These are phyloP conservation scores for Pyrrhoderma noxium DNA, from an alignment of 1,284 basidiomycete genomes.

Conservation along the genomic window DNA sequence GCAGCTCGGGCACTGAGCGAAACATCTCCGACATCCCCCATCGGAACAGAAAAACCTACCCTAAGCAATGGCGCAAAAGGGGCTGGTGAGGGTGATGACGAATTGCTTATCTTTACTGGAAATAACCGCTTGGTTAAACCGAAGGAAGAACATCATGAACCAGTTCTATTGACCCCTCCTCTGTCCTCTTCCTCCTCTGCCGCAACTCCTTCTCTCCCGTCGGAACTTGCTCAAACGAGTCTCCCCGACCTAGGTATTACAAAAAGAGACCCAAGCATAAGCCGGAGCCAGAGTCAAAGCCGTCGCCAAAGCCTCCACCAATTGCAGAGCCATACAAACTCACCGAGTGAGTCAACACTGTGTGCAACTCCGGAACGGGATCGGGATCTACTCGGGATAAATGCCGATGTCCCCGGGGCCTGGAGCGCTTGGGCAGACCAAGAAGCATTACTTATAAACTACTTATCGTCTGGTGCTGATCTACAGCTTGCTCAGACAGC, in stretches of 20 bases:
- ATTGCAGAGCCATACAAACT: neutral
- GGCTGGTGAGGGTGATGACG: constrained; percentile 15
- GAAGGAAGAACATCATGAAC: constrained; percentile 8
- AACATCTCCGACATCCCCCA: neutral
- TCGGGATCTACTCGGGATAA: neutral
- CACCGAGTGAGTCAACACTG: constrained; percentile 5
- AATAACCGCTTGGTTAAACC: constrained; percentile 14
- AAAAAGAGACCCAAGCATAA: neutral
- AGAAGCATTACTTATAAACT: constrained; percentile 17
- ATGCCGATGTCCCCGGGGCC: constrained; percentile 11
- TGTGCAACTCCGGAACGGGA: constrained; percentile 9
- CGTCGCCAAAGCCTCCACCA: neutral
- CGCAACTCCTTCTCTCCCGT: neutral
- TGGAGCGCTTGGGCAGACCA: constrained; percentile 17
- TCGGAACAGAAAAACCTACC: neutral
- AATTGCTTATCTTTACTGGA: constrained; percentile 19
- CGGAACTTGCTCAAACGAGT: neutral
- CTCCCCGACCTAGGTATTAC: neutral
- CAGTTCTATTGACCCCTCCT: neutral
- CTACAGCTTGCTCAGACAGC: constrained; percentile 14
- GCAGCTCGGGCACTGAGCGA: constrained; percentile 6
- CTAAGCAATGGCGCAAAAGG: neutral
- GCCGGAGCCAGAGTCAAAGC: neutral
- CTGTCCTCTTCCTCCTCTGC: neutral
- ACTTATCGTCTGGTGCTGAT: constrained; percentile 16